Conservation (phyloP, 352 stramenopile genomes). For the Phytophthora pini region DNA sequence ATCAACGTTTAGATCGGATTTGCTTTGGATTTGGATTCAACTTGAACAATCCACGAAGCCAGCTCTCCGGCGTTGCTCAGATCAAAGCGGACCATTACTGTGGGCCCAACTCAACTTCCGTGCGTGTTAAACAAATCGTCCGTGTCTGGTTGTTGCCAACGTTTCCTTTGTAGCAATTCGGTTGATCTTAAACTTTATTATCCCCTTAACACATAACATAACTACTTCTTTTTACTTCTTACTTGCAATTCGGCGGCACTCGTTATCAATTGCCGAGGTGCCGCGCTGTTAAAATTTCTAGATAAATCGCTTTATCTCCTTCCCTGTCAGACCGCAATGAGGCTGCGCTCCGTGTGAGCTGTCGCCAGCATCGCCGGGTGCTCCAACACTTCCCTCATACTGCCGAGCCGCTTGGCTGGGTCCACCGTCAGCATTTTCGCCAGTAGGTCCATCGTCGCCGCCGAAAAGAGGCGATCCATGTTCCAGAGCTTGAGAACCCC, state of each 20-base stretch:
- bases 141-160: slow-evolving; percentile 16
- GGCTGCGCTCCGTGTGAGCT: slow-evolving; percentile 33
- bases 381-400: slow-evolving; percentile 45
- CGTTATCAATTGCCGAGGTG: slow-evolving; percentile 32
- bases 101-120: slow-evolving; percentile 19
- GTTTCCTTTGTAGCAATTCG: background rate
- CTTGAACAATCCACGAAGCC: slow-evolving; percentile 23
- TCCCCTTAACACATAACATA: slow-evolving; percentile 31
- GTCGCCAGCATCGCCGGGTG: slow-evolving; percentile 51
- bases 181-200: slow-evolving; percentile 33
- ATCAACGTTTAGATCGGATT: slow-evolving; percentile 16
- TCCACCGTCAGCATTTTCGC: slow-evolving; percentile 50
- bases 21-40: slow-evolving; percentile 14
- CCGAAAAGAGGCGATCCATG: slow-evolving; percentile 47
- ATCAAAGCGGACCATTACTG: background rate
- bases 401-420: slow-evolving; percentile 33
- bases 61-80: slow-evolving; percentile 23
- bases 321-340: slow-evolving; percentile 32
- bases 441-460: slow-evolving; percentile 49
- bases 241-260: slow-evolving; percentile 21
- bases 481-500: slow-evolving; percentile 57
- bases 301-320: slow-evolving; percentile 15
- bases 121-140: slow-evolving; percentile 20
- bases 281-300: slow-evolving; percentile 22
- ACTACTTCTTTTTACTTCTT: slow-evolving; percentile 31